Percentiles rank a stretch among this genome's conserved stretches.
These are phyloP conservation scores for Dimargaris verticillata DNA, from an alignment of 192 early-diverging fungal genomes.

Conservation along the genomic window DNA sequence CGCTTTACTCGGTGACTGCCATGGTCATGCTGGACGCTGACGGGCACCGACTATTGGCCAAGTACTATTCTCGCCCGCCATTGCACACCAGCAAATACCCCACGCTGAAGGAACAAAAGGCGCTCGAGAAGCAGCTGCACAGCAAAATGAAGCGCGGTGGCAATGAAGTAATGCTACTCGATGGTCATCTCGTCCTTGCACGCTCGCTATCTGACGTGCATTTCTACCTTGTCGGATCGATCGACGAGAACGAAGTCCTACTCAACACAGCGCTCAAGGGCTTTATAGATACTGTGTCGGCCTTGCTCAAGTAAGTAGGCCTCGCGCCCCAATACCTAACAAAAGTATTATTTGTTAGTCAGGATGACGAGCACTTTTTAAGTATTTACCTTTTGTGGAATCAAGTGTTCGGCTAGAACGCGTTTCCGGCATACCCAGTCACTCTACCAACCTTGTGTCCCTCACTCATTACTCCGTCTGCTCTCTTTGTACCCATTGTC, in stretches of 20 bases:
- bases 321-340: no score
- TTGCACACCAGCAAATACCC: slow-evolving; percentile 27
- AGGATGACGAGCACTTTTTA: no score
- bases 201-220: slow-evolving; percentile 72
- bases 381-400: no score
- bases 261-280: slow-evolving; percentile 58
- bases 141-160: slow-evolving; percentile 45
- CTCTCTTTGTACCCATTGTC: no score
- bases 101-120: slow-evolving; percentile 65
- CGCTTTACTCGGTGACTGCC: slow-evolving; percentile 74
- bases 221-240: slow-evolving; percentile 77
- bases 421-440: no score
- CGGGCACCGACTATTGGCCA: slow-evolving; percentile 80
- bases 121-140: slow-evolving; percentile 82
- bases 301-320: slow-evolving; percentile 39
- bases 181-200: slow-evolving; percentile 81
- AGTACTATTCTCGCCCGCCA: slow-evolving; percentile 59
- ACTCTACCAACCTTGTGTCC: no score
- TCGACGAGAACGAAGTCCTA: slow-evolving; percentile 90
- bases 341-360: no score
- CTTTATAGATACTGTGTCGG: slow-evolving; percentile 71
- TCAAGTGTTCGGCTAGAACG: no score
- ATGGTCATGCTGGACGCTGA: slow-evolving; percentile 82
- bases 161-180: slow-evolving; percentile 86
- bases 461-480: no score